Conservation (phyloP, 768 basidiomycete genomes). For the Trametopsis cervina region DNA sequence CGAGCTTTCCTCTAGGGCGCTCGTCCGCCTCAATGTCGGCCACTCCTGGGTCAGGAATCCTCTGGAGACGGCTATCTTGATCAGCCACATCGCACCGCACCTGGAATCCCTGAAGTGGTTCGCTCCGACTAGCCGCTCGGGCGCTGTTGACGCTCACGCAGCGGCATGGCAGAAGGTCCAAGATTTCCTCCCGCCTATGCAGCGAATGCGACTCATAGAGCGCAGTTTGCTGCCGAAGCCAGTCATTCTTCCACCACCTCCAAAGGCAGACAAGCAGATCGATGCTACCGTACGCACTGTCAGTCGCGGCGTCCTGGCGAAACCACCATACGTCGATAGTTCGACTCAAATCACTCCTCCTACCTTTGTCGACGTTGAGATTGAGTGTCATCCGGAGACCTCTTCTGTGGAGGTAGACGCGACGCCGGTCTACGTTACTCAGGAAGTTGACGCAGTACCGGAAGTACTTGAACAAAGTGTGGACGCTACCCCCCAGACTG, state of each 20-base stretch:
- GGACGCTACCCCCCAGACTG: slow-evolving; percentile 19
- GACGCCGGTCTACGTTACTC: slow-evolving; percentile 37
- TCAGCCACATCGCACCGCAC: slow-evolving; percentile 72
- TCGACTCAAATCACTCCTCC: slow-evolving; percentile 32
- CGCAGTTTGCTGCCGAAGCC: slow-evolving; percentile 33
- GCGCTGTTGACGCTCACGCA: slow-evolving; percentile 60
- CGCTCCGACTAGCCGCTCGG: slow-evolving; percentile 69
- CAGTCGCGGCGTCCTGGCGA: slow-evolving; percentile 35
- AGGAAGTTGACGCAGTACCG: slow-evolving; percentile 39
- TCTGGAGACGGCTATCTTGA: slow-evolving; percentile 61
- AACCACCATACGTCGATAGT: slow-evolving; percentile 29
- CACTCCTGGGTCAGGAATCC: slow-evolving; percentile 68
- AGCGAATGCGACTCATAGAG: slow-evolving; percentile 57
- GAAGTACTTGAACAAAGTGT: slow-evolving; percentile 26
- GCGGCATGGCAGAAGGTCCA: slow-evolving; percentile 62
- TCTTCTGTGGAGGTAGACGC: slow-evolving; percentile 45
- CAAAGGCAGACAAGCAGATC: slow-evolving; percentile 35
- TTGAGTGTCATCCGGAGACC: slow-evolving; percentile 33
- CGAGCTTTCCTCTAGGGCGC: slow-evolving; percentile 52
- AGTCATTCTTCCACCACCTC: slow-evolving; percentile 21
- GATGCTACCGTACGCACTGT: slow-evolving; percentile 43
- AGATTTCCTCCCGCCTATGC: slow-evolving; percentile 68
- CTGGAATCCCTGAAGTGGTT: slow-evolving; percentile 70
- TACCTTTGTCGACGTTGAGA: slow-evolving; percentile 28
- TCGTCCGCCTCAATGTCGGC: slow-evolving; percentile 67